Percentiles rank a stretch among this genome's conserved stretches.
phyloP scores from a whole-genome alignment of 768 basidiomycete genomes.

The Clavulina sp. region DNA sequence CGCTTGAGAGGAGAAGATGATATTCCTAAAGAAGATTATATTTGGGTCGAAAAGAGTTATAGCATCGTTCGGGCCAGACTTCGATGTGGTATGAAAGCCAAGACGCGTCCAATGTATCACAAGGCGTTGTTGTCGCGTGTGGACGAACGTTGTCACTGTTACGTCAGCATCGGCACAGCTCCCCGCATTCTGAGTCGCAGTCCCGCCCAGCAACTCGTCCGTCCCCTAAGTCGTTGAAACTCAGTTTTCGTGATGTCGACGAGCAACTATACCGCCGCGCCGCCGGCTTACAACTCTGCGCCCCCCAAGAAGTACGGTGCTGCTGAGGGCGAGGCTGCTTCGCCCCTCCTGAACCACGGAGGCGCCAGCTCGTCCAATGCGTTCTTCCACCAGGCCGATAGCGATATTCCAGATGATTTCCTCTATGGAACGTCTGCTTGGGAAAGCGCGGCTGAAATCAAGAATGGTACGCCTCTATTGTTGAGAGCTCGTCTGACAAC shows the following conservation, averaged over 20 bases:
- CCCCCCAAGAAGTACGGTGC: neutral
- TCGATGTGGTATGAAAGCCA: too few species aligned
- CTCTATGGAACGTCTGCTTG: conserved; percentile 78
- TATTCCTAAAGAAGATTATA: too few species aligned
- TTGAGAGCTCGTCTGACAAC: neutral
- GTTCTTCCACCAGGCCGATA: conserved; percentile 55
- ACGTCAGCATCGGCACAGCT: too few species aligned
- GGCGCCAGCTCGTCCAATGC: conserved; percentile 15
- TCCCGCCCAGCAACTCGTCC: neutral
- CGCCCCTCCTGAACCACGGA: neutral
- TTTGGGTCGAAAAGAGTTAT: too few species aligned
- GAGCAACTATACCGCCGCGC: neutral
- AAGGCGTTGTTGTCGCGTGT: too few species aligned
- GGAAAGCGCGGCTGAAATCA: conserved; percentile 60
- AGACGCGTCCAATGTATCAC: too few species aligned
- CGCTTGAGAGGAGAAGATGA: too few species aligned
- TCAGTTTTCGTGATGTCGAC: neutral
- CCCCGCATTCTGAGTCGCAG: too few species aligned
- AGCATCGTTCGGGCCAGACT: too few species aligned
- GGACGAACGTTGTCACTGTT: too few species aligned
- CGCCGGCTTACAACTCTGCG: neutral
- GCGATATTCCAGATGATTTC: conserved; percentile 84
- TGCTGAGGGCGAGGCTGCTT: neutral
- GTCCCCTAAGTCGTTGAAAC: neutral
- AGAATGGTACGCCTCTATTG: conserved; percentile 27